Evolutionary conservation across 2,329 filamentous ascomycete genomes (phyloP), one percentile per base, ranked within the genome.

Genomic region (Nigrospora oryzae): DNA sequence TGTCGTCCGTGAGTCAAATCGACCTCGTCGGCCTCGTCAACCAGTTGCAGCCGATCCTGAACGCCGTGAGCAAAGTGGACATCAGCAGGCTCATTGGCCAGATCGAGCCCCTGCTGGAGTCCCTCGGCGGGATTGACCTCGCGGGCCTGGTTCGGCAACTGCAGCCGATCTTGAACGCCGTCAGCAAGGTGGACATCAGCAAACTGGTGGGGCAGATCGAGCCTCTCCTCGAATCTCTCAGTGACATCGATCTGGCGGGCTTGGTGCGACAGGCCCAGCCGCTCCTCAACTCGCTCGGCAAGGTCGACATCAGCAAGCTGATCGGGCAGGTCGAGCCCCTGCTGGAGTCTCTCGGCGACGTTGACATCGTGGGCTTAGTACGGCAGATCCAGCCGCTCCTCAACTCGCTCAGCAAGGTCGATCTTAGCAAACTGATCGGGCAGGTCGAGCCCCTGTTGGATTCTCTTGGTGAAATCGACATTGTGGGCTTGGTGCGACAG

Each of bases 1-100:
- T 36, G 14, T 2, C 13, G 14, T 48, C 44, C 36, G 38, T 64
- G 2, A 47, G 49, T 38, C 53, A 59, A 36, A 50, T 65, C 12
- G 61, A 65, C 32, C 53, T 66, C 0, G 51, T 56, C 13, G 53
- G 56, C 5, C 30, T 66, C 1, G 38, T 64, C 43, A 49, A 54
- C 32, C 60, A 42, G 13, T 5, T 36, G 14, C 15, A 14, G 34
- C 34, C 34, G 34, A 52, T 62, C 35, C 51, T 67, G 12, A 61
- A 61, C 1, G 53, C 61, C 4, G 54, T 67, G 15, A 61, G 65
- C 37, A 61, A 68, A 52, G 62, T 66, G 31, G 59, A 68, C 40
- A 62, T 65, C 0, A 57, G 61, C 5, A 58, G 57, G 0, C 56
- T 68, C 5, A 48, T 69, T 31, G 50, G 64, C 16, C 57, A 62